Base-by-base conservation (phyloP, 2,329 filamentous ascomycete genomes). In the Alternaria arbusti region DNA sequence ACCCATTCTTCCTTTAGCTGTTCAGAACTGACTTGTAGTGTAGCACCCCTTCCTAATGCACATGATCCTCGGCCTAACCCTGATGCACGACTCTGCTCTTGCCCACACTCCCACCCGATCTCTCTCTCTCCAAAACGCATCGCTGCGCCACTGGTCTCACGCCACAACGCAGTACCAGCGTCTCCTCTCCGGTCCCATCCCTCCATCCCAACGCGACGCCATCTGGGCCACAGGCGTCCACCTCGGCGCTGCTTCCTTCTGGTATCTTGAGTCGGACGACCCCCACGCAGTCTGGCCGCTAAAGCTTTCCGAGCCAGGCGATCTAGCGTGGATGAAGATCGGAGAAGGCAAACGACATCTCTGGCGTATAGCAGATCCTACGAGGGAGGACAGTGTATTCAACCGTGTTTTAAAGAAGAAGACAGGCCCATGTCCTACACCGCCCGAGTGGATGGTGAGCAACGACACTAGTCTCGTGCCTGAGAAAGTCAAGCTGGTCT, bases 321-420 rank as follows among this genome's bases (percentile, higher is more conserved):
- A 89, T 64, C 78, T 90, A 2, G 82, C 86, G 68, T 91, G 88
- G 88, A 72, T 90, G 3, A 84, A 80, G 54, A 82, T 90, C 73
- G 83, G 81, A 61, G 82, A 86, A 12, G 86, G 86, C 0, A 90
- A 90, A 74, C 82, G 80, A 57, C 81, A 82, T 5, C 79, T 90
- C 1, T 88, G 84, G 83, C 71, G 81, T 2, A 72, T 88, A 0
- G 79, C 84, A 1, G 80, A 89, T 54, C 85, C 86, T 0, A 62
- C 80, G 5, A 79, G 85, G 10, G 68, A 79, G 0, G 84, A 85
- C 17, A 86, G 85, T 56, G 65, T 85, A 2, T 88, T 88, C 67
- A 66, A 78, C 49, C 43, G 64, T 0, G 69, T 83, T 11, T 59
- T 68, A 9, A 71, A 72, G 52, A 70, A 75, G 9, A 61, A 73